phyloP scores from a whole-genome alignment of 225 moss, liverwort and hornwort species.

The Pleurozium schreberi region DNA sequence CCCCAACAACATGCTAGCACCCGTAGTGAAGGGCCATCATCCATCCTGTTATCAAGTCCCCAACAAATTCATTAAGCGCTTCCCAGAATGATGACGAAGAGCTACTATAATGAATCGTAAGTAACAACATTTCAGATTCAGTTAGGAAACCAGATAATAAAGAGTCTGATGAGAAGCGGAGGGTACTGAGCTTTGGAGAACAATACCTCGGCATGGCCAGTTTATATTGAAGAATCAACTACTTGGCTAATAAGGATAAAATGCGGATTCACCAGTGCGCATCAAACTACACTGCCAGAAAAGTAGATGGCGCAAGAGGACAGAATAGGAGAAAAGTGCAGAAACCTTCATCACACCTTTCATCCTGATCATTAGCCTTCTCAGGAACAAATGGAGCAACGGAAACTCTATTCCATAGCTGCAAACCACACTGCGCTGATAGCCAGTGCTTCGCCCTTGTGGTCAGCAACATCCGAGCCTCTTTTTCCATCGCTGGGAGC shows the following conservation, averaged over 20 bases:
- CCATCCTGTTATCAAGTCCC: constrained; percentile 33
- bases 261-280: not conserved
- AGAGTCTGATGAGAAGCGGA: not conserved
- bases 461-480: constrained; percentile 61
- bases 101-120: not conserved
- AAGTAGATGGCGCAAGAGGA: not conserved
- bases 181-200: not conserved
- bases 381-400: constrained; percentile 60
- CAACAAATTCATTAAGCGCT: not conserved
- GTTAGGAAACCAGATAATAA: not conserved
- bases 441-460: constrained; percentile 81
- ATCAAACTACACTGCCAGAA: not conserved
- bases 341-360: constrained; percentile 24
- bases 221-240: not conserved
- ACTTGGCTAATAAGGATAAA: not conserved
- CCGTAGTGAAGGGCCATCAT: constrained; percentile 65
- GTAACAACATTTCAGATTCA: not conserved
- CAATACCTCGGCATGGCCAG: not conserved
- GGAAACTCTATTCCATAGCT: constrained; percentile 77
- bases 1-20: constrained; percentile 99
- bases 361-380: constrained; percentile 53
- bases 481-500: constrained; percentile 92
- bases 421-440: constrained; percentile 58
- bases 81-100: not conserved
- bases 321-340: not conserved